Evolutionary conservation across 345 rosid genomes (phyloP), one percentile per base, ranked within the genome.

Genomic region (Adansonia digitata): DNA sequence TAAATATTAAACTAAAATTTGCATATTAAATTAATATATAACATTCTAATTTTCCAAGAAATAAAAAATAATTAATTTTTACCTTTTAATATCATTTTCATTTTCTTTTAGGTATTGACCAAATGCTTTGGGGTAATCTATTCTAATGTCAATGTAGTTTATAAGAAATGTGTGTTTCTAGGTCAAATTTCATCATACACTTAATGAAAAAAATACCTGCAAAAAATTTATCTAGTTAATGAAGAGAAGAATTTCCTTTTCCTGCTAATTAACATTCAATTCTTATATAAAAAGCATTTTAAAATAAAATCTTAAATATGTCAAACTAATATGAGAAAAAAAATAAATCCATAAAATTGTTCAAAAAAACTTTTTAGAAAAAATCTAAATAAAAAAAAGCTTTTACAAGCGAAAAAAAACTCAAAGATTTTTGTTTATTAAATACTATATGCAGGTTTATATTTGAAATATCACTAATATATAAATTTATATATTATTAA

Each of bases 41-140:
- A 31, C 29, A 31, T 69, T 69, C 60, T 42, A 1, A 1, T n/a
- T 51, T 24, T 51, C 7, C 55, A 31, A 31, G 24, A 26, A 26
- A 34, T 1, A 4, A 18, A 27, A 35, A 11, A 15, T 43, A 26
- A 1, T 37, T 55, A 20, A 53, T 45, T 60, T 10, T 51, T 39
- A 52, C 40, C 26, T 22, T 75, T 56, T 72, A 49, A 69, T 67
- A 77, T 66, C 17, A 7, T 77, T 79, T 79, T 57, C 73, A 40
- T 74, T 49, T 76, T 59, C 82, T 85, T 82, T 85, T 85, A 82
- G 86, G 89, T 88, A 83, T 83, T 86, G 89, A 86, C 89, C 74
- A 73, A 82, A 27, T 55, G 52, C 51, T n/a, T 34, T 45, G 37
- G 55, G 78, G 61, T 71, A 67, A 71, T 52, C 56, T 15, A 34